Percentiles rank a stretch among this genome's conserved stretches.
Conservation (phyloP, 2,329 filamentous ascomycete species). For the Aspergillus thermomutatus region DNA sequence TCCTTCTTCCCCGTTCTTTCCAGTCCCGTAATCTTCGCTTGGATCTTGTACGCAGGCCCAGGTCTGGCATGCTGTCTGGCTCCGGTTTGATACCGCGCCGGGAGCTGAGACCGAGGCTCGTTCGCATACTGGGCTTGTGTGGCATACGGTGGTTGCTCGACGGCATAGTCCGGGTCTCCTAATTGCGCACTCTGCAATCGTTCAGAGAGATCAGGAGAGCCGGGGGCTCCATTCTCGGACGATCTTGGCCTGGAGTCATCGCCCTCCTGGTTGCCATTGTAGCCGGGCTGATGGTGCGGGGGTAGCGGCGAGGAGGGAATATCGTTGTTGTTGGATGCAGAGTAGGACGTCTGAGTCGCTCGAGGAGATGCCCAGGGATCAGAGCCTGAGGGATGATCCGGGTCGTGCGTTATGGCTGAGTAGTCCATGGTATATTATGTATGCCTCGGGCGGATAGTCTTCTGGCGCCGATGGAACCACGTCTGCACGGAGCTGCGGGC, state of each 20-base stretch:
- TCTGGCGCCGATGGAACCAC: conserved; percentile 17
- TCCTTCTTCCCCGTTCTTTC: conserved; percentile 95
- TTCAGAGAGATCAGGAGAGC: conserved; percentile 46
- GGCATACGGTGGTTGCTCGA: conserved; percentile 37
- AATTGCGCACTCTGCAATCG: conserved; percentile 40
- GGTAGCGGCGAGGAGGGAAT: conserved; percentile 42
- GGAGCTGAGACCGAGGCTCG: conserved; percentile 40
- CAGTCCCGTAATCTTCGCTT: conserved; percentile 90
- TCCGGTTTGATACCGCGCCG: conserved; percentile 49
- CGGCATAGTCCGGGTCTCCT: conserved; percentile 34
- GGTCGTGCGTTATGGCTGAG: conserved; percentile 55
- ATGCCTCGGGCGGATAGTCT: conserved; percentile 7
- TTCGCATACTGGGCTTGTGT: conserved; percentile 34
- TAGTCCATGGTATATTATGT: conserved; percentile 58
- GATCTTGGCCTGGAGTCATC: conserved; percentile 14
- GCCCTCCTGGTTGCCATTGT: conserved; percentile 21
- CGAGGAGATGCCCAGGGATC: conserved; percentile 64
- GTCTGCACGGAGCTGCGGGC: conserved; percentile 15
- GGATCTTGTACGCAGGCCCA: conserved; percentile 75
- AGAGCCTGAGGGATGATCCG: conserved; percentile 54
- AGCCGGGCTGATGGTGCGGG: conserved; percentile 34
- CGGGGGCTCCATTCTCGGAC: conserved; percentile 16
- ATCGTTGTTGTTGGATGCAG: conserved; percentile 32
- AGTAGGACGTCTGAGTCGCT: conserved; percentile 44
- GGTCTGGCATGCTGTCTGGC: conserved; percentile 39